Percentiles rank a stretch among this genome's conserved stretches.
These are phyloP conservation scores for Dianthus caryophyllus DNA, from an alignment of 148 eudicot genomes.

Conservation along the genomic window DNA sequence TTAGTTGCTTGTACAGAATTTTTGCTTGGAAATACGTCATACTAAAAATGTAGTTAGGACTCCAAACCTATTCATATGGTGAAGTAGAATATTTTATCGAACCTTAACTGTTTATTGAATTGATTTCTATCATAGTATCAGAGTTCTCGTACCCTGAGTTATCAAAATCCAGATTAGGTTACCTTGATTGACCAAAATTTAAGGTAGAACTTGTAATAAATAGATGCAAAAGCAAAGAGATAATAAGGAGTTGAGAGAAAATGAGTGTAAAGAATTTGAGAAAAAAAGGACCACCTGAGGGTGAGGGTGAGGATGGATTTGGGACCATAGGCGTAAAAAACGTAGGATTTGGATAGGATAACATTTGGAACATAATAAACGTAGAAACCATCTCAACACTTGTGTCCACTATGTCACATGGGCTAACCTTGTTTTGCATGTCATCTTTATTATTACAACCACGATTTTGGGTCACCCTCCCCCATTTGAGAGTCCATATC, in stretches of 20 bases:
- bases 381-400: neutral
- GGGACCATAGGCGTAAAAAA: constrained; percentile 12
- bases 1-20: too few species aligned
- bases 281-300: constrained; percentile 18
- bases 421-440: constrained; percentile 4
- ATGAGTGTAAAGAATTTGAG: constrained; percentile 3
- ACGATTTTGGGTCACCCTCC: neutral
- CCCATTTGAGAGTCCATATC: neutral
- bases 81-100: too few species aligned
- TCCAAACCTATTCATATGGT: too few species aligned
- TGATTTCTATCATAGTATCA: too few species aligned
- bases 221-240: neutral
- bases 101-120: too few species aligned
- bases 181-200: neutral
- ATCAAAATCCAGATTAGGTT: neutral
- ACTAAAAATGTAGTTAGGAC: too few species aligned
- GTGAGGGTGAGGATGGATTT: neutral
- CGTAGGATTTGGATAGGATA: constrained; percentile 22
- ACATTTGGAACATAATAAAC: constrained; percentile 3
- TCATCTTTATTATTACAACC: neutral
- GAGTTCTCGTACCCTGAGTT: too few species aligned
- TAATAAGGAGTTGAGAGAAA: neutral
- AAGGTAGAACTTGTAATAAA: neutral
- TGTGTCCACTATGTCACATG: constrained; percentile 15
- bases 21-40: too few species aligned